A percentile compares a stretch with the other conserved stretches of the same genome.
These are phyloP conservation scores for Penicillium robsamsonii DNA, from an alignment of 495 filamentous ascomycete species.

Conservation along the genomic window DNA sequence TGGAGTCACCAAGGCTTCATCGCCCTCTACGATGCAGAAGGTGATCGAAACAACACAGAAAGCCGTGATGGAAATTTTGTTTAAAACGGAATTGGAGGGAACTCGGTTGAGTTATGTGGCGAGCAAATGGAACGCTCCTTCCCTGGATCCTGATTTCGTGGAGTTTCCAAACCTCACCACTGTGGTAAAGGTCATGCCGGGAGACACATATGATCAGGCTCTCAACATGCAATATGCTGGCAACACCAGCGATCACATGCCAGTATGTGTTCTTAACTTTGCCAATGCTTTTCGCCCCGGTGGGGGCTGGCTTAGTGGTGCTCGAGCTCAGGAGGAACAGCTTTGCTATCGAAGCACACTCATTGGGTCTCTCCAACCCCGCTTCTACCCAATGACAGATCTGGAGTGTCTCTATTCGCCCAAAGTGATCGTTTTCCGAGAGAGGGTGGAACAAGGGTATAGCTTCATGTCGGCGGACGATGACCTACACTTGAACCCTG, in stretches of 20 bases:
- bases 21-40: background rate
- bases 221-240: constrained; percentile 32
- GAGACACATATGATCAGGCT: constrained; percentile 53
- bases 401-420: constrained; percentile 58
- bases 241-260: constrained; percentile 19
- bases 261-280: constrained; percentile 60
- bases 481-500: background rate
- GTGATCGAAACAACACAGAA: background rate
- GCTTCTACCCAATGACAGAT: constrained; percentile 56
- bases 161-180: constrained; percentile 17
- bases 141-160: constrained; percentile 13
- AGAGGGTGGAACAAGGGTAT: constrained; percentile 39
- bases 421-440: constrained; percentile 54
- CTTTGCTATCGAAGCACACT: constrained; percentile 65
- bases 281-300: constrained; percentile 53
- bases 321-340: constrained; percentile 62
- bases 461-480: constrained; percentile 28
- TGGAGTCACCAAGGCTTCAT: background rate
- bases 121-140: background rate
- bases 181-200: constrained; percentile 42
- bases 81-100: background rate
- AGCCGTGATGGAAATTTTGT: background rate
- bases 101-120: constrained; percentile 7
- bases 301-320: constrained; percentile 56
- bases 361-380: constrained; percentile 45